Conservation (phyloP, 2,329 filamentous ascomycete genomes). For the Hymenoscyphus infarciens region DNA sequence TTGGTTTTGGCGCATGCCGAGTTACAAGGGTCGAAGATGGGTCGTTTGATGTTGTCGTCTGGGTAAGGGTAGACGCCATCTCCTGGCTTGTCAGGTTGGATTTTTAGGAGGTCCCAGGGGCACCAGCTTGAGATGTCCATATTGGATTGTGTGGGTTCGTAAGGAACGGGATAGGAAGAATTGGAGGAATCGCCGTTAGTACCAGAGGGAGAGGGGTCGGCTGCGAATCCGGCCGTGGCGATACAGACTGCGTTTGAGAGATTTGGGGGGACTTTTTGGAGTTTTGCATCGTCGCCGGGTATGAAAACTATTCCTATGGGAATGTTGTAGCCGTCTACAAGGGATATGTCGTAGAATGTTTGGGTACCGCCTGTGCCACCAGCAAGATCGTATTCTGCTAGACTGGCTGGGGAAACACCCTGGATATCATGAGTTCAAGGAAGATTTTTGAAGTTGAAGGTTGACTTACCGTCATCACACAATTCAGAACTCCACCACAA, state of each 20-base stretch:
- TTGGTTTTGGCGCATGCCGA: constrained; percentile 71
- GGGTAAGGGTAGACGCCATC: constrained; percentile 78
- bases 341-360: constrained; percentile 79
- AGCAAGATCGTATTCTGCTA: constrained; percentile 76
- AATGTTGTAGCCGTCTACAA: constrained; percentile 82
- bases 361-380: constrained; percentile 58
- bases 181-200: constrained; percentile 55
- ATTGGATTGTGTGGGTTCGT: constrained; percentile 58
- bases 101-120: constrained; percentile 72
- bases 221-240: constrained; percentile 61
- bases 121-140: constrained; percentile 65
- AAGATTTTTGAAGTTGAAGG: background rate
- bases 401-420: constrained; percentile 70
- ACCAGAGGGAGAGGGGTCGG: constrained; percentile 50
- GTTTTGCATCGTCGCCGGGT: constrained; percentile 56
- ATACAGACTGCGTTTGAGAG: constrained; percentile 75
- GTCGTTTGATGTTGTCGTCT: constrained; percentile 67
- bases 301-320: constrained; percentile 62
- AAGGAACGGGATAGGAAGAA: constrained; percentile 61
- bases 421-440: constrained; percentile 34
- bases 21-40: constrained; percentile 72
- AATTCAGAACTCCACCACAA: constrained; percentile 68
- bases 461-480: constrained; percentile 60
- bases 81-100: constrained; percentile 65
- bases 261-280: constrained; percentile 66